phyloP scores from a whole-genome alignment of 139 green algal genomes.

The Medakamo hakoo region DNA sequence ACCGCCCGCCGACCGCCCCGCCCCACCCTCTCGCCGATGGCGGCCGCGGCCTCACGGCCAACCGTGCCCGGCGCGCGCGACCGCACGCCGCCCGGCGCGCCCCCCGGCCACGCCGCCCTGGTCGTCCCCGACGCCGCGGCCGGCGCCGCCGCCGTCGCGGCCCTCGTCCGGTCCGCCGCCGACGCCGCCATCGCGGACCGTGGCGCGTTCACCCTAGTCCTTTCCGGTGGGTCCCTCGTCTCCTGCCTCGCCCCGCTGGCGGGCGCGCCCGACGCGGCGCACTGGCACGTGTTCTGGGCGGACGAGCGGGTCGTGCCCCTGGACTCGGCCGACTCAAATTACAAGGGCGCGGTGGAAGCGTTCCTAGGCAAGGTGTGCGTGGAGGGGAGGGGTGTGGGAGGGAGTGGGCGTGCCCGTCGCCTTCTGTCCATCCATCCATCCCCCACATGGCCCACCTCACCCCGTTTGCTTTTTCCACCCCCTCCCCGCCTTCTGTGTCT shows the following conservation, averaged over 20 bases:
- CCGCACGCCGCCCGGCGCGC: too few relatives aligned
- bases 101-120: too few relatives aligned
- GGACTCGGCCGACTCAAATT: slow-evolving; percentile 51
- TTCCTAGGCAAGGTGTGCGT: slow-evolving; percentile 47
- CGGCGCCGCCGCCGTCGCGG: neutral
- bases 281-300: slow-evolving; percentile 63
- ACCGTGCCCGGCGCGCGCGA: too few relatives aligned
- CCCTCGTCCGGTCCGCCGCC: slow-evolving; percentile 12
- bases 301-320: slow-evolving; percentile 78
- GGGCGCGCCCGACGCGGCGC: slow-evolving; percentile 39
- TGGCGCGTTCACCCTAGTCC: slow-evolving; percentile 64
- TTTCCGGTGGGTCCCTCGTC: slow-evolving; percentile 64
- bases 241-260: slow-evolving; percentile 34
- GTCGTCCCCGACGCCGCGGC: neutral
- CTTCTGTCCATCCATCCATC: too few relatives aligned
- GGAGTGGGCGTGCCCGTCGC: neutral
- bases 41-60: too few relatives aligned
- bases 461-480: too few relatives aligned
- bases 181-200: slow-evolving; percentile 41
- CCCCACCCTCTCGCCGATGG: too few relatives aligned
- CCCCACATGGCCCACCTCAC: too few relatives aligned
- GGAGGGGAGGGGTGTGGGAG: neutral
- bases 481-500: too few relatives aligned
- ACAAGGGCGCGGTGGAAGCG: slow-evolving; percentile 43
- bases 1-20: too few relatives aligned